Conservation (phyloP, 768 basidiomycete species). For the Royoungia palumana region DNA sequence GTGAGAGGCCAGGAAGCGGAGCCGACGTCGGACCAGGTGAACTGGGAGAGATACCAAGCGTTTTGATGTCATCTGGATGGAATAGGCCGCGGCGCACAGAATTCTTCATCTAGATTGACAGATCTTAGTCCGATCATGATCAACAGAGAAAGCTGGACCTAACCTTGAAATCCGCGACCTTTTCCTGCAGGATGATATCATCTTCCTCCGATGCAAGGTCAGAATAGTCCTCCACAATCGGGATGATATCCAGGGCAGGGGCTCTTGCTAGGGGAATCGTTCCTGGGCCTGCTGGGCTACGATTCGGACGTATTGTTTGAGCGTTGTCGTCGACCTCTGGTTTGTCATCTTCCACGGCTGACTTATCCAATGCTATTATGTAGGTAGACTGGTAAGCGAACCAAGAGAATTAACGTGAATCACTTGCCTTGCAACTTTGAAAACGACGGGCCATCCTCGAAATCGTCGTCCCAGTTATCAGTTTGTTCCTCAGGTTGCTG, state of each 20-base stretch:
- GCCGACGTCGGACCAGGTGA: slow-evolving; percentile 65
- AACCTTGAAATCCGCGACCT: slow-evolving; percentile 84
- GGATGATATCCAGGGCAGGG: slow-evolving; percentile 57
- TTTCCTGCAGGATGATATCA: slow-evolving; percentile 63
- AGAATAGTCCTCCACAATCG: slow-evolving; percentile 88
- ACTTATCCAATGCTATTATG: slow-evolving; percentile 60
- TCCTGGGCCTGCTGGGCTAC: slow-evolving; percentile 58
- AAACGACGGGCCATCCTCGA: slow-evolving; percentile 89
- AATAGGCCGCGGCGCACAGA: slow-evolving; percentile 72
- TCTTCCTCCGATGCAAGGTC: slow-evolving; percentile 83
- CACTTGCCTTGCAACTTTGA: slow-evolving; percentile 67
- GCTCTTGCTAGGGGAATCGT: slow-evolving; percentile 56
- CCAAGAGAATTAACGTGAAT: background rate
- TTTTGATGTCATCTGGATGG: slow-evolving; percentile 88
- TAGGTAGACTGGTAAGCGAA: background rate
- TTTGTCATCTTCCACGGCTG: slow-evolving; percentile 53
- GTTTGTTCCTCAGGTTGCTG: slow-evolving; percentile 81
- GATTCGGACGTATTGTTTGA: slow-evolving; percentile 72
- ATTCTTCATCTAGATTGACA: slow-evolving; percentile 57
- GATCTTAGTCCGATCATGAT: background rate
- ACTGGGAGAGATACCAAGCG: slow-evolving; percentile 50
- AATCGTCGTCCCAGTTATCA: slow-evolving; percentile 99
- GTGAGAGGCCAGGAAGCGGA: slow-evolving; percentile 55
- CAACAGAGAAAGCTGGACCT: slow-evolving; percentile 7
- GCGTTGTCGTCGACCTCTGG: slow-evolving; percentile 66